These are phyloP conservation scores for Vanrija humicola DNA, from an alignment of 1,284 basidiomycete genomes.

Conservation along the genomic window DNA sequence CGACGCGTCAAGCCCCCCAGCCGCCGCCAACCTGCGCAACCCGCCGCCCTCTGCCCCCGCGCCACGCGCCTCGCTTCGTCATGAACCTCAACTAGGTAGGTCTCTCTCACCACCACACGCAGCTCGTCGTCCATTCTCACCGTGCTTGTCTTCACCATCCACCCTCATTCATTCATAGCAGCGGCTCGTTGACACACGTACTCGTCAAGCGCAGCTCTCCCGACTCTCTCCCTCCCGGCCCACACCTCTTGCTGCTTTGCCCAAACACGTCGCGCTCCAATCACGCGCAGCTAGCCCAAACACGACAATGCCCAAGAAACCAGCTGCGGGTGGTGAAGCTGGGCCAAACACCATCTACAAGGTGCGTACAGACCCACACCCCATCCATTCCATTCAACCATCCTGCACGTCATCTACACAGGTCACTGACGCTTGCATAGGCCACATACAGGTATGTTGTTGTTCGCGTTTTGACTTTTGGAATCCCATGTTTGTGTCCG, in stretches of 20 bases:
- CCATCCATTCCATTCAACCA: background rate
- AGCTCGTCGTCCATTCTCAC: background rate
- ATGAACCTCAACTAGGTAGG: too few species aligned
- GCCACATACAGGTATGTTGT: slow-evolving; percentile 30
- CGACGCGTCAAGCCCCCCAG: too few species aligned
- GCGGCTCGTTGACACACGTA: background rate
- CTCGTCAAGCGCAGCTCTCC: background rate
- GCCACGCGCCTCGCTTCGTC: too few species aligned
- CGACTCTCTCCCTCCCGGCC: background rate
- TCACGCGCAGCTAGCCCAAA: too few species aligned
- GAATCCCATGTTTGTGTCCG: background rate
- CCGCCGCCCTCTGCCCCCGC: too few species aligned
- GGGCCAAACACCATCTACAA: slow-evolving; percentile 42
- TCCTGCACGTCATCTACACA: background rate
- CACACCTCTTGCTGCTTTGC: background rate
- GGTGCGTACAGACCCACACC: slow-evolving; percentile 16
- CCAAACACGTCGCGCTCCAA: background rate
- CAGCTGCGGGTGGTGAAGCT: slow-evolving; percentile 20
- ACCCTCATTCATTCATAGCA: background rate
- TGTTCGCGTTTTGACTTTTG: background rate
- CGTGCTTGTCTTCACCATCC: background rate
- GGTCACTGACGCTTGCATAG: slow-evolving; percentile 16
- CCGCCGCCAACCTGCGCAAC: too few species aligned
- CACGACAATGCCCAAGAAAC: slow-evolving; percentile 27
- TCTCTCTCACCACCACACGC: background rate